Conservation (phyloP, 768 basidiomycete genomes). For the Asterophora lycoperdoides region DNA sequence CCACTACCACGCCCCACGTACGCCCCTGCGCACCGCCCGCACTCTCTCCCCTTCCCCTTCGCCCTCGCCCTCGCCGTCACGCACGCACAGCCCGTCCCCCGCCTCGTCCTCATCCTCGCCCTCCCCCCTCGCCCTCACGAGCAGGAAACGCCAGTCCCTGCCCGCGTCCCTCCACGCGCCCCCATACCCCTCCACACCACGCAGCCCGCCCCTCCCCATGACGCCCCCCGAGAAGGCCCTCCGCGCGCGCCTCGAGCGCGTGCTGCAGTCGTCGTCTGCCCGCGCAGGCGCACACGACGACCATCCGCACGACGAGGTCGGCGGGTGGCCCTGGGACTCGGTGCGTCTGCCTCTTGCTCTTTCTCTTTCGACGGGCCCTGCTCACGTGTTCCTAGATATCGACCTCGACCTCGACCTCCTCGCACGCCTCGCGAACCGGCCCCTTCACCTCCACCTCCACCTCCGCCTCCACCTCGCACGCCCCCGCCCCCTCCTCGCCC, state of each 20-base stretch:
- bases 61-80: neutral
- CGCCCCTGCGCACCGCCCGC: constrained; percentile 19
- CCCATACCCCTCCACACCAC: too few species aligned
- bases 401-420: neutral
- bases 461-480: neutral
- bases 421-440: neutral
- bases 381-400: neutral
- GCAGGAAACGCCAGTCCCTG: constrained; percentile 10
- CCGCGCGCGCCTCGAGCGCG: constrained; percentile 48
- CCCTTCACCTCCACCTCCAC: neutral
- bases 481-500: neutral
- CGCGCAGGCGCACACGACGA: neutral
- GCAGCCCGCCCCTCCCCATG: constrained; percentile 15
- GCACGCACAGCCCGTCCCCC: neutral
- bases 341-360: constrained; percentile 8
- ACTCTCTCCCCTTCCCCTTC: constrained; percentile 7
- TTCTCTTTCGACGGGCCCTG: neutral
- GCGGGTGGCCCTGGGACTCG: constrained; percentile 20
- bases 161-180: constrained; percentile 10
- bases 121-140: neutral
- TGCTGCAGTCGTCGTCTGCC: constrained; percentile 20
- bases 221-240: constrained; percentile 54
- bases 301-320: neutral
- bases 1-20: constrained; percentile 1
- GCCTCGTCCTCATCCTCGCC: neutral